A percentile compares a stretch with the other conserved stretches of the same genome.
Evolutionary conservation across 345 rosid genomes (phyloP).

Genomic region (Capsella bursapastoris): DNA sequence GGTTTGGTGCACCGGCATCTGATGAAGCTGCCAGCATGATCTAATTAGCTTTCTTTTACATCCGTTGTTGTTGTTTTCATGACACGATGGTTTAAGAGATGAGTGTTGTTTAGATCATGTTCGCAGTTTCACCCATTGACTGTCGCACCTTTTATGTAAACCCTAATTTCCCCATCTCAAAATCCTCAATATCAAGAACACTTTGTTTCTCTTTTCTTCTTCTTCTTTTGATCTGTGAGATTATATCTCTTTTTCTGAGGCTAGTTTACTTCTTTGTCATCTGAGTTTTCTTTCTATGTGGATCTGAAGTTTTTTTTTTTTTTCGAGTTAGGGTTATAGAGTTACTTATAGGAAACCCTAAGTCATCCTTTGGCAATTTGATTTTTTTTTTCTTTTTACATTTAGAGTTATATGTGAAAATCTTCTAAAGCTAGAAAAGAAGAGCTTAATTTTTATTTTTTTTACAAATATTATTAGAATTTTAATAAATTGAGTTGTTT

Average conservation of each 20-base stretch:
- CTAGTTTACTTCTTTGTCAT: not conserved
- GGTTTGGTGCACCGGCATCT: conserved; percentile 59
- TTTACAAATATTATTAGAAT: not conserved
- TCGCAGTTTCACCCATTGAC: conserved; percentile 87
- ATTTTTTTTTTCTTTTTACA: not conserved
- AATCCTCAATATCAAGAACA: not conserved
- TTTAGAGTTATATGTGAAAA: not conserved
- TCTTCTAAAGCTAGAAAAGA: not conserved
- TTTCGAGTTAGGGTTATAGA: conserved; percentile 1
- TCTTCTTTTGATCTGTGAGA: not conserved
- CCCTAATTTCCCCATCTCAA: conserved; percentile 41
- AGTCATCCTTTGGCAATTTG: conserved; percentile 11
- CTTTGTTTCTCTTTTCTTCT: not conserved
- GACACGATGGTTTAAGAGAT: conserved; percentile 25
- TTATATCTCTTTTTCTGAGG: not conserved
- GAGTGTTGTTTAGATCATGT: conserved; percentile 77
- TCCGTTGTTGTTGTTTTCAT: conserved; percentile 24
- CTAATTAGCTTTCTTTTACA: conserved; percentile 53
- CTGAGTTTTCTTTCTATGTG: conserved; percentile 15
- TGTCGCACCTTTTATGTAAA: conserved; percentile 52
- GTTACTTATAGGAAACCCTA: conserved; percentile 22
- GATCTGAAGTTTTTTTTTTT: not conserved
- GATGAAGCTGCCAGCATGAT: conserved; percentile 99
- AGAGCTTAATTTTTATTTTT: not conserved
- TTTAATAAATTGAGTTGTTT: not conserved